Conservation (phyloP, 306 rosid species). For the Sphenostylis stenocarpa region DNA sequence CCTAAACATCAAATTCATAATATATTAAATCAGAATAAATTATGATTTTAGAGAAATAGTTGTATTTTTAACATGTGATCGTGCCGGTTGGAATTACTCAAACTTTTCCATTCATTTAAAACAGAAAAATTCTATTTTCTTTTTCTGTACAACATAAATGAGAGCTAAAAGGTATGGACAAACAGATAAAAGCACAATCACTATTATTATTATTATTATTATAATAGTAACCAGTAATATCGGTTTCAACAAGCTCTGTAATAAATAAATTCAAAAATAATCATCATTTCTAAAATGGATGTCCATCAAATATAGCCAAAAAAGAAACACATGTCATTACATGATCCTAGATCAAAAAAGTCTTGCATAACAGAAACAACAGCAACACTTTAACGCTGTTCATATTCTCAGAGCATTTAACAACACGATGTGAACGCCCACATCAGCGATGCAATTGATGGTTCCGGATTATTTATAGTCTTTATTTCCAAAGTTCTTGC, state of each 20-base stretch:
- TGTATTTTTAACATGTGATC: background rate
- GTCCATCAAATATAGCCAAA: constrained; percentile 30
- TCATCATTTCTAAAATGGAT: constrained; percentile 32
- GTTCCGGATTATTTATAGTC: constrained; percentile 54
- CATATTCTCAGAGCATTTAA: constrained; percentile 39
- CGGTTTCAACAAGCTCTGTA: constrained; percentile 27
- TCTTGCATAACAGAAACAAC: constrained; percentile 28
- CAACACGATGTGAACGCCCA: constrained; percentile 28
- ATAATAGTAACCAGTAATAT: constrained; percentile 20
- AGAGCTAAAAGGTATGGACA: background rate
- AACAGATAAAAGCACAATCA: constrained; percentile 12
- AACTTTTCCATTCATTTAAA: background rate
- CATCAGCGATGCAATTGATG: constrained; percentile 23
- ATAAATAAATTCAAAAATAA: constrained; percentile 17
- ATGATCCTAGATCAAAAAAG: constrained; percentile 31
- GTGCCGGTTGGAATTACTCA: background rate
- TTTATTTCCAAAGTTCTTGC: constrained; percentile 91
- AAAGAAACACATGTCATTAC: constrained; percentile 27
- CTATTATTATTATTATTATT: no score
- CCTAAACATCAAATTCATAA: background rate
- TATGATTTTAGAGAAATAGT: background rate
- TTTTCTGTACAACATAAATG: background rate
- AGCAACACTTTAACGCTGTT: constrained; percentile 39
- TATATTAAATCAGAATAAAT: no score
- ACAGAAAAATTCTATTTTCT: background rate